Evolutionary conservation across 1,284 basidiomycete species (phyloP).

Genomic region (Rhodotorula glutinis): DNA sequence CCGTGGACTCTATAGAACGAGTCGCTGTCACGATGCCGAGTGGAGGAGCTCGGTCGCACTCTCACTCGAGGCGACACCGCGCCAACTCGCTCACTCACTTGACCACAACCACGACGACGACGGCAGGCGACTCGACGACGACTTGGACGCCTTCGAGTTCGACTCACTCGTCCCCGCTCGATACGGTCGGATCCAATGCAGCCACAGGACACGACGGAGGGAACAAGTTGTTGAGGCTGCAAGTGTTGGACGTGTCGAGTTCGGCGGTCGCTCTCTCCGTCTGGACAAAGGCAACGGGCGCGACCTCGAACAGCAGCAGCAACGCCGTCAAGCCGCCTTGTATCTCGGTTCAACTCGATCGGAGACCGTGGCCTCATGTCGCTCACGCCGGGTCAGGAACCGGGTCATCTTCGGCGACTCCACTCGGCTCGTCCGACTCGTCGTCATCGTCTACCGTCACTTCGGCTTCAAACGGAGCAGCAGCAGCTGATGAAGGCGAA

Average conservation of each 20-base stretch:
- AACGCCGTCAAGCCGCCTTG: slow-evolving; percentile 13
- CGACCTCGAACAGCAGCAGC: no score
- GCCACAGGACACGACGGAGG: neutral
- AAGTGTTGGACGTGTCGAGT: slow-evolving; percentile 39
- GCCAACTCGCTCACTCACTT: slow-evolving; percentile 8
- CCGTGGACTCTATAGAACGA: neutral
- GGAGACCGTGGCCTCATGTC: slow-evolving; percentile 38
- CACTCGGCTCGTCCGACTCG: neutral
- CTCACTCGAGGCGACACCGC: neutral
- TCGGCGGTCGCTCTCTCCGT: slow-evolving; percentile 38
- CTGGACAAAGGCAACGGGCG: slow-evolving; percentile 12
- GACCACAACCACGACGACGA: no score
- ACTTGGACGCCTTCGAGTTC: neutral
- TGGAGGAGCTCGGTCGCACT: neutral
- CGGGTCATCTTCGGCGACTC: neutral
- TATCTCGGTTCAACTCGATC: slow-evolving; percentile 38
- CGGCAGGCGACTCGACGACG: neutral
- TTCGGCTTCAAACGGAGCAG: neutral
- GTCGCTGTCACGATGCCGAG: neutral
- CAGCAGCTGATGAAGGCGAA: slow-evolving; percentile 6
- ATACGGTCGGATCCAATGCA: neutral
- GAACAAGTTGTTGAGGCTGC: slow-evolving; percentile 9
- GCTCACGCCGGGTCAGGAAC: slow-evolving; percentile 30
- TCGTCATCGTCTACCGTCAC: no score
- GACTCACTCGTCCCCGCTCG: neutral